phyloP scores from a whole-genome alignment of 2,329 filamentous ascomycete species.

The Elsinoe fawcettii region DNA sequence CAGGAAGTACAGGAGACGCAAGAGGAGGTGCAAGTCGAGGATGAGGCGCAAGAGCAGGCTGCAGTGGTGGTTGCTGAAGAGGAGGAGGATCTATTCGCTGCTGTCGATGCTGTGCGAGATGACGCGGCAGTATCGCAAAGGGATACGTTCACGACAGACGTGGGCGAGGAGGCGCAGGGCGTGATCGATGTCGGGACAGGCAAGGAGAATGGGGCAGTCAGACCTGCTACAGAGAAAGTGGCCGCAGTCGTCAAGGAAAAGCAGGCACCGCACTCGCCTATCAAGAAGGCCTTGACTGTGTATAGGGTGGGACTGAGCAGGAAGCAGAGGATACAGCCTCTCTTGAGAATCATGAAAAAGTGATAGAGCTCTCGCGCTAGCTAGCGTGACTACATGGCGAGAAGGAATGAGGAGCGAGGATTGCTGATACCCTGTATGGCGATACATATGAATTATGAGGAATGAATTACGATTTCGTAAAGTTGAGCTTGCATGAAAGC shows the following conservation, averaged over 20 bases:
- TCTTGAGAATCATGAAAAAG: slow-evolving; percentile 28
- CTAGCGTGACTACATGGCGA: background rate
- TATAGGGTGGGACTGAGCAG: slow-evolving; percentile 44
- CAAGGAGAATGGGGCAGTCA: background rate
- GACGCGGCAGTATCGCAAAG: background rate
- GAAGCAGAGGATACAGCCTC: slow-evolving; percentile 40
- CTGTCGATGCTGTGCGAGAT: background rate
- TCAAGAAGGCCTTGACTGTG: slow-evolving; percentile 19
- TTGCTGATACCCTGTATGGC: slow-evolving; percentile 13
- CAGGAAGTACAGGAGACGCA: slow-evolving; percentile 4
- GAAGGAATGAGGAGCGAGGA: background rate
- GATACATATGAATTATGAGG: slow-evolving; percentile 8
- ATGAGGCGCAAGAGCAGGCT: background rate
- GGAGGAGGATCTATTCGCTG: slow-evolving; percentile 11
- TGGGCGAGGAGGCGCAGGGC: background rate
- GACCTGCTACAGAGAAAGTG: background rate
- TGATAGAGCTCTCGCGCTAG: background rate
- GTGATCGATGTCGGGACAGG: background rate
- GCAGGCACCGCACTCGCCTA: slow-evolving; percentile 21
- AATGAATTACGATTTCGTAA: background rate
- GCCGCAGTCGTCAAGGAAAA: background rate
- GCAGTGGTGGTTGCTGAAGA: background rate
- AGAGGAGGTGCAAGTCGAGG: background rate
- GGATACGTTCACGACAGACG: background rate
- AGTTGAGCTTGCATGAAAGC: background rate